Evolutionary conservation across 2,329 filamentous ascomycete species (phyloP).

Genomic region (Ophiostoma sp.): DNA sequence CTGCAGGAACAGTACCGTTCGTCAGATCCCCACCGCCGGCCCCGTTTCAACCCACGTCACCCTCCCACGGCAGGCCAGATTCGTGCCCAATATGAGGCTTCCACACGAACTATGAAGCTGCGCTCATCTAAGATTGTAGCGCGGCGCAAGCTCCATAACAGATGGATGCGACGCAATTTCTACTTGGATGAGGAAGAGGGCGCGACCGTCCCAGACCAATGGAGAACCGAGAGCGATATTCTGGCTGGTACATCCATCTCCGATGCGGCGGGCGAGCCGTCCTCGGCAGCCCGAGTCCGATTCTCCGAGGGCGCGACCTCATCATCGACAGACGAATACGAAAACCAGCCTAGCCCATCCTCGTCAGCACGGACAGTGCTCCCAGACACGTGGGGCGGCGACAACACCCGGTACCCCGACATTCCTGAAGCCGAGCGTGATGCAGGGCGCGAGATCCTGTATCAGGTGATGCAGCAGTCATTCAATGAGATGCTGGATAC

Average conservation of each 20-base stretch:
- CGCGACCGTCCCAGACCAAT: conserved; percentile 56
- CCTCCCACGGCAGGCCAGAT: conserved; percentile 26
- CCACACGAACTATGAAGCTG: conserved; percentile 34
- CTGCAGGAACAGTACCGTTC: conserved; percentile 1
- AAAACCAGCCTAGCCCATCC: conserved; percentile 46
- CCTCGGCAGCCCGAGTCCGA: conserved; percentile 45
- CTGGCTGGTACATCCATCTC: conserved; percentile 30
- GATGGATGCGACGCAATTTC: conserved; percentile 72
- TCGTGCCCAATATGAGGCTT: conserved; percentile 36
- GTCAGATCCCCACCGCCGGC: not conserved
- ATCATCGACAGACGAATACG: not conserved
- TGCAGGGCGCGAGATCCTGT: conserved; percentile 80
- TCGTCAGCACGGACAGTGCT: conserved; percentile 59
- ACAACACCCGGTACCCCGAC: conserved; percentile 66
- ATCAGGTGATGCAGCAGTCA: conserved; percentile 84
- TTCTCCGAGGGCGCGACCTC: not conserved
- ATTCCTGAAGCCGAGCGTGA: conserved; percentile 76
- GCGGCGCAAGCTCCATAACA: conserved; percentile 55
- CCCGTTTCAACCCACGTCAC: not conserved
- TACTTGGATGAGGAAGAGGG: conserved; percentile 85
- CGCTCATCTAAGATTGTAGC: conserved; percentile 39
- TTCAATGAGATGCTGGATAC: conserved; percentile 88
- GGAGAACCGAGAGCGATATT: conserved; percentile 56
- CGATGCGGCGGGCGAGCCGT: not conserved
- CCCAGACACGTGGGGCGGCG: conserved; percentile 39